These are phyloP conservation scores for Neurospora sp. DNA, from an alignment of 495 filamentous ascomycete species.

Conservation along the genomic window DNA sequence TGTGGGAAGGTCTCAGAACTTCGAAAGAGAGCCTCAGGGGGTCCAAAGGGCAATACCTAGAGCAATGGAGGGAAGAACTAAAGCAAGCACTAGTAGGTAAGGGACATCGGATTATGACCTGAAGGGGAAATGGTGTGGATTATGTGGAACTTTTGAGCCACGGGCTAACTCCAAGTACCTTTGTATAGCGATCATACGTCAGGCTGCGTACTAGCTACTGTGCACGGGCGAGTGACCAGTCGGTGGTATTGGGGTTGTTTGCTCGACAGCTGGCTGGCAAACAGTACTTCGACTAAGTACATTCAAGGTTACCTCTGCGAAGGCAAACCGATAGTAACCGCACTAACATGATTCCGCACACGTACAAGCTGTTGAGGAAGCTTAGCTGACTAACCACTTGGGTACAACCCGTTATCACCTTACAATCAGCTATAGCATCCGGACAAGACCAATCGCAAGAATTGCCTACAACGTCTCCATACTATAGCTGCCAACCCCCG, in stretches of 20 bases:
- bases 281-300: not conserved
- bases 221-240: not conserved
- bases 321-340: not conserved
- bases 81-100: not conserved
- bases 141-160: not conserved
- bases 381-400: not conserved
- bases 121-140: not conserved
- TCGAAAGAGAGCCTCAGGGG: not conserved
- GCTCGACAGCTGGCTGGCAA: not conserved
- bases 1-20: not conserved
- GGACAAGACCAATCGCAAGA: not conserved
- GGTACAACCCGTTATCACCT: not conserved
- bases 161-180: not conserved
- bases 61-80: not conserved
- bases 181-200: not conserved
- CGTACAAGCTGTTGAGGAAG: not conserved
- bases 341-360: not conserved
- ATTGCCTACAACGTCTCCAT: not conserved
- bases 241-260: not conserved
- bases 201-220: not conserved
- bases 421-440: not conserved
- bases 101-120: not conserved
- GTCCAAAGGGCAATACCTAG: not conserved
- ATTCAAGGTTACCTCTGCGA: not conserved
- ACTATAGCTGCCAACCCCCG: not conserved